Conservation (phyloP, 352 stramenopile genomes). For the Blastocystis sp. region DNA sequence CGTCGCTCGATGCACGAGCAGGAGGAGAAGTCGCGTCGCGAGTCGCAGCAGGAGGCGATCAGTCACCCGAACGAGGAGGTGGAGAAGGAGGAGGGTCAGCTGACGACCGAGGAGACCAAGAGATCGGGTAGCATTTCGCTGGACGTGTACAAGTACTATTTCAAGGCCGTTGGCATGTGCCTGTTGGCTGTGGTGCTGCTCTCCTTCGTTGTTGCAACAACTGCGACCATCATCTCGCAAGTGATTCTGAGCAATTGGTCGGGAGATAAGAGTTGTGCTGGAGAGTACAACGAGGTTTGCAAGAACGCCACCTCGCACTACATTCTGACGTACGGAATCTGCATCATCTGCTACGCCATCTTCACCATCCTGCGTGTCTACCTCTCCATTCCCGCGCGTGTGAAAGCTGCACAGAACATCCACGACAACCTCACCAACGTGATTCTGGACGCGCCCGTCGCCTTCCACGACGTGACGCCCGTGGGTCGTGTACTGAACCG, state of each 20-base stretch:
- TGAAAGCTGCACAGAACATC: slow-evolving; percentile 66
- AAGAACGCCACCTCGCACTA: background rate
- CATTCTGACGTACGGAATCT: background rate
- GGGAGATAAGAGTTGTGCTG: background rate
- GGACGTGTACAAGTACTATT: slow-evolving; percentile 52
- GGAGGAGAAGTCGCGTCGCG: background rate
- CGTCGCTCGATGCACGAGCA: slow-evolving; percentile 55
- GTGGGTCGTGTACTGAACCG: slow-evolving; percentile 76
- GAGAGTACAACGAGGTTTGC: background rate
- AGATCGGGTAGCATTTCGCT: background rate
- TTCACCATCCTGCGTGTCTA: slow-evolving; percentile 67
- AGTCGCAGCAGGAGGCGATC: background rate
- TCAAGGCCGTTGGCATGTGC: slow-evolving; percentile 35
- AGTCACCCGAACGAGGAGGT: background rate
- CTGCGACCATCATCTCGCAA: background rate
- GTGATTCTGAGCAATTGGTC: slow-evolving; percentile 36
- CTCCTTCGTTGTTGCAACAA: background rate
- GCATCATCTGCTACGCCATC: slow-evolving; percentile 63
- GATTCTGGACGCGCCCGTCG: slow-evolving; percentile 76
- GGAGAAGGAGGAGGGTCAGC: slow-evolving; percentile 13
- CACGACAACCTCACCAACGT: slow-evolving; percentile 75
- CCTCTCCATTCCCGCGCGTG: slow-evolving; percentile 64
- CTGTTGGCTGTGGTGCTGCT: background rate
- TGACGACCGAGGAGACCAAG: slow-evolving; percentile 27
- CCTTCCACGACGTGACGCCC: slow-evolving; percentile 83